These are phyloP conservation scores for Panellus pusillus DNA, from an alignment of 768 basidiomycete genomes.

Conservation along the genomic window DNA sequence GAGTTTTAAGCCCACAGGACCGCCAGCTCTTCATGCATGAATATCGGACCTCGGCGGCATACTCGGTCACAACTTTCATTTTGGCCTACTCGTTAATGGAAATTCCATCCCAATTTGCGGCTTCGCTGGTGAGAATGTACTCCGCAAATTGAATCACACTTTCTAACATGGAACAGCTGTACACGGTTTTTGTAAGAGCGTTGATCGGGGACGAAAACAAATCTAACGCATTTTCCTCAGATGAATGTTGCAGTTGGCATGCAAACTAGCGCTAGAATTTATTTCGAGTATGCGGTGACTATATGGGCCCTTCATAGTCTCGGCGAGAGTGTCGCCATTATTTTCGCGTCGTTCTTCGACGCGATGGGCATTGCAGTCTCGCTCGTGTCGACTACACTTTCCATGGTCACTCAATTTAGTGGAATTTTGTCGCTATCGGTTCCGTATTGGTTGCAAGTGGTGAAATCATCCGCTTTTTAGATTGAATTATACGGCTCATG, in stretches of 20 bases:
- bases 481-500: neutral
- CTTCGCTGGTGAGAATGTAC: conserved; percentile 13
- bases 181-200: conserved; percentile 16
- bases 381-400: conserved; percentile 17
- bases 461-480: neutral
- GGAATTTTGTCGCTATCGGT: conserved; percentile 13
- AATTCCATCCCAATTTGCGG: conserved; percentile 23
- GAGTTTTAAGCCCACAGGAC: conserved; percentile 32
- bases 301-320: conserved; percentile 15
- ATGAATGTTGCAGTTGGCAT: conserved; percentile 22
- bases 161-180: conserved; percentile 8
- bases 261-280: conserved; percentile 19
- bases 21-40: conserved; percentile 44
- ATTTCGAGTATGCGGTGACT: conserved; percentile 18
- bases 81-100: conserved; percentile 24
- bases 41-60: conserved; percentile 36
- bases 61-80: conserved; percentile 38
- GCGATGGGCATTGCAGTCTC: conserved; percentile 19
- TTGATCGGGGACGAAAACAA: neutral
- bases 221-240: conserved; percentile 2
- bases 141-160: too few species aligned
- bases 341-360: conserved; percentile 21
- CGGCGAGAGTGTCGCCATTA: conserved; percentile 18
- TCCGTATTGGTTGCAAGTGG: conserved; percentile 15
- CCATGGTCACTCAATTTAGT: conserved; percentile 17